These are phyloP conservation scores for Ensete glaucum DNA, from an alignment of 176 grass and related monocot genomes.

Conservation along the genomic window DNA sequence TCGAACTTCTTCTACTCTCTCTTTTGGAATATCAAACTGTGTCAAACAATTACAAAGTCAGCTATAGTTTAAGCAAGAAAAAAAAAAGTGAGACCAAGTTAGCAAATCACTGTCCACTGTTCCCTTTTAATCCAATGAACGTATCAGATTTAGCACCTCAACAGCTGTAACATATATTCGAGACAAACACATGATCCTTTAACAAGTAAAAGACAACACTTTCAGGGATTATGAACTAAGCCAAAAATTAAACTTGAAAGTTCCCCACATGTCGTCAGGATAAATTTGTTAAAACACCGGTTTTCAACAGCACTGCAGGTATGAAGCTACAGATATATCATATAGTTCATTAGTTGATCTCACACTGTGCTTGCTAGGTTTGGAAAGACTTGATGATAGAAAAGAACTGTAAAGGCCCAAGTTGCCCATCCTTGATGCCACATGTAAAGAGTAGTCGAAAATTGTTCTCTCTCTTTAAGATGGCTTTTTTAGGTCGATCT, in stretches of 20 bases:
- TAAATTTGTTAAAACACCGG: neutral
- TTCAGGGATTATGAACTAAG: neutral
- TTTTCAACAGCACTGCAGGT: neutral
- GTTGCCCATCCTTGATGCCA: neutral
- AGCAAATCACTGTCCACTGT: neutral
- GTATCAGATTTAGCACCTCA: neutral
- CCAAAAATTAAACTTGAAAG: neutral
- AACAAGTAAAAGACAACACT: neutral
- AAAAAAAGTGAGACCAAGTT: neutral
- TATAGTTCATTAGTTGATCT: neutral
- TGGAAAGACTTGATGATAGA: neutral
- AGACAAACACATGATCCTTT: no score
- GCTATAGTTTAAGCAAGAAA: neutral
- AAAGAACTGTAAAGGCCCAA: neutral
- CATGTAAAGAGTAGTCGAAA: no score
- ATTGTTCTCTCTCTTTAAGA: no score
- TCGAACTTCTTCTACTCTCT: conserved; percentile 3
- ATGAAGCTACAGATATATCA: no score
- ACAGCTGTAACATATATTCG: no score
- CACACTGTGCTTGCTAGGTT: neutral
- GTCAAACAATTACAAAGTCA: neutral
- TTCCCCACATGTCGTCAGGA: no score
- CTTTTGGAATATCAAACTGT: conserved; percentile 9
- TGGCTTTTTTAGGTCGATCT: no score
- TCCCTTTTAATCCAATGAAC: neutral